These are phyloP conservation scores for Mycena venus DNA, from an alignment of 768 basidiomycete species.

Conservation along the genomic window DNA sequence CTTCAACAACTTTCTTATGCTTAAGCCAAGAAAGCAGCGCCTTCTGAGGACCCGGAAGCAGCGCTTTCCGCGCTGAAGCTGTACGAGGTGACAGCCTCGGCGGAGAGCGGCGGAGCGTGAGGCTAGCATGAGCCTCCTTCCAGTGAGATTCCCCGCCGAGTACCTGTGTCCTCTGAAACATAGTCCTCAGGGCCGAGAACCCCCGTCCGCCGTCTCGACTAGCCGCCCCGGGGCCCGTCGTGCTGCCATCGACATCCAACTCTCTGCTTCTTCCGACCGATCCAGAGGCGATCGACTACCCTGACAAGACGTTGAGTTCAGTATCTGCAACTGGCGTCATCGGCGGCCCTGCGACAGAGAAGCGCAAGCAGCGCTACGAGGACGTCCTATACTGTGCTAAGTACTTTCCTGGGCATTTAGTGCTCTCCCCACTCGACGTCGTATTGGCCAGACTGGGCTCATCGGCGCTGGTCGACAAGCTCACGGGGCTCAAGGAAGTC, in stretches of 20 bases:
- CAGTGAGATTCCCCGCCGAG: slow-evolving; percentile 5
- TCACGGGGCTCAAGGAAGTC: slow-evolving; percentile 1
- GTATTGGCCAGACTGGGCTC: slow-evolving; percentile 9
- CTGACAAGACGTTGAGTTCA: background rate
- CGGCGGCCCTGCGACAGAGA: background rate
- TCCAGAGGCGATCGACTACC: background rate
- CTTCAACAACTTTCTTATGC: too few relatives aligned
- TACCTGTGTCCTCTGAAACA: slow-evolving; percentile 5
- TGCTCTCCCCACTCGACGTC: background rate
- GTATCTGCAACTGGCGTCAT: background rate
- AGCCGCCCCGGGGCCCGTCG: background rate
- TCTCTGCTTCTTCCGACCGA: slow-evolving; percentile 13
- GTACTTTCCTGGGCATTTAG: background rate
- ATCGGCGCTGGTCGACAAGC: background rate
- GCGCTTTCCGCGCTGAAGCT: background rate
- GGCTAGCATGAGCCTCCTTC: background rate
- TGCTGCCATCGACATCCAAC: slow-evolving; percentile 3
- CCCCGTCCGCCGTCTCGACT: slow-evolving; percentile 10
- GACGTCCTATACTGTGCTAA: background rate
- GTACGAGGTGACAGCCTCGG: slow-evolving; percentile 6
- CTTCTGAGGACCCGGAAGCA: too few relatives aligned
- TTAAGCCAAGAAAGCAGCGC: too few relatives aligned
- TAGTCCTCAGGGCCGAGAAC: slow-evolving; percentile 6
- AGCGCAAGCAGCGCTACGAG: background rate
- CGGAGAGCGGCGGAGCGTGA: background rate